Base-by-base conservation (phyloP, 2,329 filamentous ascomycete species). In the Fusarium fujikuroi region DNA sequence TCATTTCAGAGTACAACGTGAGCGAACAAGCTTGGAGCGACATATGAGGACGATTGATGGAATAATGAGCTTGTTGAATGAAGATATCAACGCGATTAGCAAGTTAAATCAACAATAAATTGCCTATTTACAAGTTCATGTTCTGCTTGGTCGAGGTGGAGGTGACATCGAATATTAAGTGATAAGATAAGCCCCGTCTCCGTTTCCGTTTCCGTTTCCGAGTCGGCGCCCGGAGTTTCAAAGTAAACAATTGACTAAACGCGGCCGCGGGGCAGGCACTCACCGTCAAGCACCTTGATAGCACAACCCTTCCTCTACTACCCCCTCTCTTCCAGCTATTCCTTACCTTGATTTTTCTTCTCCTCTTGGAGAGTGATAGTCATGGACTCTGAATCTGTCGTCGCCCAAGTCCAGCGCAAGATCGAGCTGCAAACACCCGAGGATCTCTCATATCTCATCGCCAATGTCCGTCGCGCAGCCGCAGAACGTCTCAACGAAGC, bases 381-480 rank as follows among this genome's bases (percentile, higher is more conserved):
- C 69, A 84, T 84, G 82, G 79, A 81, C 70, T 76, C 80, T 39
- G 80, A 81, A 60, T 81, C 79, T 16, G 71, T 79, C 63, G 76
- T 80, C 64, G 77, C 81, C 14, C 80, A 84, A 42, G 81, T 82
- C 74, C 90, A 94, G 82, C 91, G 93, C 80, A 92, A 91, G 83
- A 92, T 95, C 80, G 93, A 95, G 83, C 89, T 95, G 58, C 93
- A 95, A 83, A 88, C 89, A n/a, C 89, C 90, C 46, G 90, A 92
- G 54, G 93, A 95, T 82, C 87, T 95, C 39, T 83, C 87, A 63
- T 93, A 91, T 82, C 88, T 95, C 34, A 87, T 93, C 76, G 83
- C 87, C 73, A 93, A 93, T 78, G 89, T 93, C 71, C 90, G 91
- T 78, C 87, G 87, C 80, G 90, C 91, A 63, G 92, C 93, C 16